Evolutionary conservation across 352 stramenopile genomes (phyloP), one percentile per base, ranked within the genome.

Genomic region (Halophytophthora polymorphica): DNA sequence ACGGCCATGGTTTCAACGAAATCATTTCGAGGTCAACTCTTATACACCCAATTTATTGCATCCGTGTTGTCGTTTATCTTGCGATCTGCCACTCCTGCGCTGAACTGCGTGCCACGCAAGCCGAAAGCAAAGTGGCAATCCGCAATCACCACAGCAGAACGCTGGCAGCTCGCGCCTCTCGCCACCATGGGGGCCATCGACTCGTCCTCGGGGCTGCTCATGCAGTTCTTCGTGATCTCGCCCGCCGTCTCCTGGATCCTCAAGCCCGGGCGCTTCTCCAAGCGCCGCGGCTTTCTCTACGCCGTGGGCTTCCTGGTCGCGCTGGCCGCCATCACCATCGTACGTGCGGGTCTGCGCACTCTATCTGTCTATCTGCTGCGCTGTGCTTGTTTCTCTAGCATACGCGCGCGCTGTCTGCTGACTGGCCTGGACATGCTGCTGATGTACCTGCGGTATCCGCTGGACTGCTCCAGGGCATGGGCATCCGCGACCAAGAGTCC

Each of bases 191-290:
- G 56, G 38, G 56, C 63, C 39, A 66, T 64, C 64, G 81, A 88
- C 59, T 84, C 72, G 54, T 85, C 86, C 65, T 67, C 71, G 53
- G 69, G 71, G 53, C 61, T 90, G 31, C 57, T 89, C 13, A 77
- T 86, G 62, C 78, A 93, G 66, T 73, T 86, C 60, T 77, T 84
- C 52, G 61, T 90, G 53, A 69, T 93, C 50, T 88, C 83, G 46
- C 96, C 96, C 11, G 85, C 80, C 34, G 96, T 96, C 39, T 95
- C 90, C 39, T 99, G 95, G 95, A 98, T 99, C 64, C 80, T 98
- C 41, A 77, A 88, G 29, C 94, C 95, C 5, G 94, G 94, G 2
- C 77, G 95, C 58, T 98, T 98, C 72, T 85, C 95, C 50, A 91
- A 86, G 44, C 86, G 87, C 50, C 88, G 88, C 51, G 94, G 81